A percentile compares a stretch with the other conserved stretches of the same genome.
Evolutionary conservation across 306 rosid species (phyloP).

Genomic region (Malus orientalis): DNA sequence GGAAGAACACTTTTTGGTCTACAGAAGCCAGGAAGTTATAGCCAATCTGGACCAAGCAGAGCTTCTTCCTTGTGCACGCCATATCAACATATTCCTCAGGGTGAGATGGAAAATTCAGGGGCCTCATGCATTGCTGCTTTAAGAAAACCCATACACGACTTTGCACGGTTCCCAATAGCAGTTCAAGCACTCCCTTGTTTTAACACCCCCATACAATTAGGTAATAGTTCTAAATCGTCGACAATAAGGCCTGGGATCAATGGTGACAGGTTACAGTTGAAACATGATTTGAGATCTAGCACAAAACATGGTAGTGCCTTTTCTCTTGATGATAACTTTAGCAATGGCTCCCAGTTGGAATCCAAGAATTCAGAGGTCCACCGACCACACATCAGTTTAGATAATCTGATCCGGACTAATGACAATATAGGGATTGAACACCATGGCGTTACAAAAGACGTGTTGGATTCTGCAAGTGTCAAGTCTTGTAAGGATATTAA

Average conservation of each 20-base stretch:
- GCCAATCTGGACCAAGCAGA: slow-evolving; percentile 22
- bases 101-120: slow-evolving; percentile 19
- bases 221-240: slow-evolving; percentile 16
- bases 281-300: slow-evolving; percentile 13
- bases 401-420: slow-evolving; percentile 8
- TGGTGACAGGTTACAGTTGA: slow-evolving; percentile 3
- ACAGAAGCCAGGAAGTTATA: slow-evolving; percentile 14
- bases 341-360: slow-evolving; percentile 6
- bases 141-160: neutral
- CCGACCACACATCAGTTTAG: slow-evolving; percentile 11
- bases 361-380: slow-evolving; percentile 13
- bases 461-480: slow-evolving; percentile 15
- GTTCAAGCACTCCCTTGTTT: slow-evolving; percentile 32
- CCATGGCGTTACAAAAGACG: slow-evolving; percentile 18
- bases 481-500: slow-evolving; percentile 24
- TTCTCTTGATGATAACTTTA: slow-evolving; percentile 15
- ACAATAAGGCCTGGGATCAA: slow-evolving; percentile 12
- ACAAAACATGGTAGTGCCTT: slow-evolving; percentile 8
- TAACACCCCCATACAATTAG: slow-evolving; percentile 12
- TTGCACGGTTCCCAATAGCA: neutral
- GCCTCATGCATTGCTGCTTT: slow-evolving; percentile 13
- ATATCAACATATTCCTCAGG: slow-evolving; percentile 13
- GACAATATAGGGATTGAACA: slow-evolving; percentile 12
- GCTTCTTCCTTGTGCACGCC: slow-evolving; percentile 15
- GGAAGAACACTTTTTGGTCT: slow-evolving; percentile 14